phyloP scores from a whole-genome alignment of 495 filamentous ascomycete species.

The Daldinia childiae region DNA sequence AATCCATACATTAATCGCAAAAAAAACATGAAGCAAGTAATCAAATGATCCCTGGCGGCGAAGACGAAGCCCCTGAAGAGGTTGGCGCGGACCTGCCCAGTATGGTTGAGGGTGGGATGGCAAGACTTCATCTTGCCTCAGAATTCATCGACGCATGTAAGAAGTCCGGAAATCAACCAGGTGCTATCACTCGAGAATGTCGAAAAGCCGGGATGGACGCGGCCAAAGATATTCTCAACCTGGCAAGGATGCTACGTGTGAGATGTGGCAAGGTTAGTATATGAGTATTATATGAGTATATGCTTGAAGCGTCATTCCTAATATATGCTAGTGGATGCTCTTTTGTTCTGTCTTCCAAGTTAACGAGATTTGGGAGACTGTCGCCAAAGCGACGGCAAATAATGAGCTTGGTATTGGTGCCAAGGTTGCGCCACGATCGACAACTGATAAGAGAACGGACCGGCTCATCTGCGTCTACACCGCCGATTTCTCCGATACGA shows the following conservation, averaged over 20 bases:
- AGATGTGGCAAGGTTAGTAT: slow-evolving; percentile 67
- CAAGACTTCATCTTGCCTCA: slow-evolving; percentile 48
- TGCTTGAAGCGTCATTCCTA: slow-evolving; percentile 10
- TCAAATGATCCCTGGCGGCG: slow-evolving; percentile 54
- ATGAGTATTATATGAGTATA: background rate
- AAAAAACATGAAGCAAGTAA: slow-evolving; percentile 32
- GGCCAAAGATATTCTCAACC: slow-evolving; percentile 61
- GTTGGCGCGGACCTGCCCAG: slow-evolving; percentile 36
- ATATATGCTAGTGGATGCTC: slow-evolving; percentile 75
- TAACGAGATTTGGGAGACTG: slow-evolving; percentile 67
- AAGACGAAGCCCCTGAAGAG: slow-evolving; percentile 50
- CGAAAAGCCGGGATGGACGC: slow-evolving; percentile 60
- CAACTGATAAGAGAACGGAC: slow-evolving; percentile 48
- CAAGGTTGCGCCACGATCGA: slow-evolving; percentile 69
- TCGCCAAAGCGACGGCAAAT: slow-evolving; percentile 69
- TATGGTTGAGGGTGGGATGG: slow-evolving; percentile 48
- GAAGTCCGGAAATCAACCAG: slow-evolving; percentile 44
- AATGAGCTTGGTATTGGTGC: slow-evolving; percentile 73
- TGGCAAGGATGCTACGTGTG: slow-evolving; percentile 65
- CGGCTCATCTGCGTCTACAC: slow-evolving; percentile 82
- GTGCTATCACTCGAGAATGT: slow-evolving; percentile 59
- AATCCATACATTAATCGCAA: slow-evolving; percentile 59
- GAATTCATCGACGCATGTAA: slow-evolving; percentile 45
- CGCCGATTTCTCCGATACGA: slow-evolving; percentile 70
- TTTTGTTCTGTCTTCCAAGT: slow-evolving; percentile 67